A percentile compares a stretch with the other conserved stretches of the same genome.
These are phyloP conservation scores for Codiaeum variegatum DNA, from an alignment of 441 rosid species.

Conservation along the genomic window DNA sequence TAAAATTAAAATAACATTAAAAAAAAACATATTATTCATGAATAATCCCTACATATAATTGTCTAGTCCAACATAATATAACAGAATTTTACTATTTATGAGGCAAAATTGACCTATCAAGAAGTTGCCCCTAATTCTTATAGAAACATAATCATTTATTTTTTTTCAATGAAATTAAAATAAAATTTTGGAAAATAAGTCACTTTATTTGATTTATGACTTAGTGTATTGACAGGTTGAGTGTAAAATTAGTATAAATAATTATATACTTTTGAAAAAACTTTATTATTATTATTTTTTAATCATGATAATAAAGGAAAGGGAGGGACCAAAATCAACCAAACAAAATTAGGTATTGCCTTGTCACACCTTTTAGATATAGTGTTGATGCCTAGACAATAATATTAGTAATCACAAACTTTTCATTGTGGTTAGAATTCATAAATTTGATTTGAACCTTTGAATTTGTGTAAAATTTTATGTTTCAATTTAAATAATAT, in stretches of 20 bases:
- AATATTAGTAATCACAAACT: constrained; percentile 10
- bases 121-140: constrained; percentile 7
- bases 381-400: constrained; percentile 18
- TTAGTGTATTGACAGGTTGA: neutral
- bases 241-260: constrained; percentile 5
- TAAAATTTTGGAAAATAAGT: neutral
- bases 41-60: neutral
- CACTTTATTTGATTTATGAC: neutral
- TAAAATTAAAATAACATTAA: too few relatives aligned
- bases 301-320: neutral
- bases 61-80: neutral
- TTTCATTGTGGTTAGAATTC: constrained; percentile 4
- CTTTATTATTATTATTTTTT: neutral
- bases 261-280: neutral
- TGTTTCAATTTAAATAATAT: too few relatives aligned
- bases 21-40: neutral
- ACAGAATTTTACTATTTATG: neutral
- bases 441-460: neutral
- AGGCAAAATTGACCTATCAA: neutral
- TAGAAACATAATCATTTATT: neutral
- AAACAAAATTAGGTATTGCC: constrained; percentile 2
- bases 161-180: neutral
- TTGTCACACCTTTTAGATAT: constrained; percentile 8
- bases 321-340: constrained; percentile 15
- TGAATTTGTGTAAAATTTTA: neutral